A percentile compares a stretch with the other conserved stretches of the same genome.
These are phyloP conservation scores for Albatrellus ellisii DNA, from an alignment of 768 basidiomycete genomes.

Conservation along the genomic window DNA sequence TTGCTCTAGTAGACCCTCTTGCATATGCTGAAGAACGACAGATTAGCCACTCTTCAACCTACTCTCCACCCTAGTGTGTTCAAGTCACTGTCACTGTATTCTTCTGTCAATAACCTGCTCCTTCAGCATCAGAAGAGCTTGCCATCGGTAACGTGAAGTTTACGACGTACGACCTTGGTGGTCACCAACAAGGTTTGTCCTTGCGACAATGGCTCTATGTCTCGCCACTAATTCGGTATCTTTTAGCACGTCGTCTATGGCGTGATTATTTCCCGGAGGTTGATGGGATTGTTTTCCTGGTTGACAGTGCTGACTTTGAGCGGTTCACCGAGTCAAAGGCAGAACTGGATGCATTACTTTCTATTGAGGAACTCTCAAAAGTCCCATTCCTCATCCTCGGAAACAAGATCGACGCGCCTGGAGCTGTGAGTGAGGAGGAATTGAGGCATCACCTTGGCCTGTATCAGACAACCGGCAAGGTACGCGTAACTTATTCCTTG, in stretches of 20 bases:
- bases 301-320: constrained; percentile 95
- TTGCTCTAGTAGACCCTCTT: constrained; percentile 57
- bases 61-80: constrained; percentile 94
- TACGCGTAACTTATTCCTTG: constrained; percentile 20
- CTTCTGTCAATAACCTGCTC: constrained; percentile 4
- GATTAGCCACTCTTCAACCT: constrained; percentile 93
- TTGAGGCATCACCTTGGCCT: constrained; percentile 89
- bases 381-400: constrained; percentile 98
- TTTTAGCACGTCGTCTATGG: constrained; percentile 89
- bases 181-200: constrained; percentile 82
- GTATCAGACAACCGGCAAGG: constrained; percentile 99
- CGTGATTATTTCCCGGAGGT: constrained; percentile 99
- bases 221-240: background rate
- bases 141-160: constrained; percentile 99
- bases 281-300: constrained; percentile 96
- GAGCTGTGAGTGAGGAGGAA: constrained; percentile 96
- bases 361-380: constrained; percentile 89
- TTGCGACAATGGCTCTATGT: background rate
- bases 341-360: constrained; percentile 90
- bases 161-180: constrained; percentile 96
- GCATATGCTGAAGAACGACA: constrained; percentile 99
- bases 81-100: constrained; percentile 3
- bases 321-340: constrained; percentile 94
- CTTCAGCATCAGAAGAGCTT: constrained; percentile 92
- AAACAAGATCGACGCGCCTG: constrained; percentile 99